Evolutionary conservation across 2,329 filamentous ascomycete species (phyloP).

Genomic region (Ophiostoma quercus): DNA sequence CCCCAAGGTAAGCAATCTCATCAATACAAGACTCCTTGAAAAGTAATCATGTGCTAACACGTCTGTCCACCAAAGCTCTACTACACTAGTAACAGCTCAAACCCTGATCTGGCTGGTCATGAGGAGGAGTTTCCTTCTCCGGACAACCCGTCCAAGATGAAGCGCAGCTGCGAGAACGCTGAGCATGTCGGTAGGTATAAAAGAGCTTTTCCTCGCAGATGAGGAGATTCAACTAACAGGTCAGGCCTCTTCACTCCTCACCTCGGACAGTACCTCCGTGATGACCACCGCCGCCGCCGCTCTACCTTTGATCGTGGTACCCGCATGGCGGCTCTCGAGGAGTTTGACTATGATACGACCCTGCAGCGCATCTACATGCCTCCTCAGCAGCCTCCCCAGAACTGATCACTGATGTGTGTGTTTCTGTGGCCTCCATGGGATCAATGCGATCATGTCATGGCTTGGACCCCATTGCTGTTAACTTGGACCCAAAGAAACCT

Average conservation of each 20-base stretch:
- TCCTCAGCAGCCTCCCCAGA: conserved; percentile 18
- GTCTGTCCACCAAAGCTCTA: conserved; percentile 42
- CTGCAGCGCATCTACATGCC: conserved; percentile 35
- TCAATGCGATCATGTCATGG: not conserved
- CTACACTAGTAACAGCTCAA: conserved; percentile 46
- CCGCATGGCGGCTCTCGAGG: conserved; percentile 61
- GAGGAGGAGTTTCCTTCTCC: conserved; percentile 72
- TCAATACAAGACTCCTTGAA: not conserved
- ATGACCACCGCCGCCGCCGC: conserved; percentile 69
- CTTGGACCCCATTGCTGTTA: conserved; percentile 15
- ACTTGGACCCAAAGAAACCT: conserved; percentile 7
- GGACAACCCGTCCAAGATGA: conserved; percentile 83
- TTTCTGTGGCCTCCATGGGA: not conserved
- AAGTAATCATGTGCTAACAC: not conserved
- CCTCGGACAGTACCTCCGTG: conserved; percentile 64
- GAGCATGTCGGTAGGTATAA: conserved; percentile 66
- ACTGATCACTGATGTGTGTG: conserved; percentile 24
- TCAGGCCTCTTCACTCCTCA: conserved; percentile 75
- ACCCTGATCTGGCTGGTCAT: conserved; percentile 54
- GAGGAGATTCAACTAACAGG: not conserved
- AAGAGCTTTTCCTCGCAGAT: not conserved
- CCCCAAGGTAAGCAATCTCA: conserved; percentile 59
- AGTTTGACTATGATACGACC: conserved; percentile 48
- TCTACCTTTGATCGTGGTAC: conserved; percentile 81
- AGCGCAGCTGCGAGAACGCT: conserved; percentile 80